phyloP scores from a whole-genome alignment of 1,284 basidiomycete genomes.

The Heterobasidion irregulare region DNA sequence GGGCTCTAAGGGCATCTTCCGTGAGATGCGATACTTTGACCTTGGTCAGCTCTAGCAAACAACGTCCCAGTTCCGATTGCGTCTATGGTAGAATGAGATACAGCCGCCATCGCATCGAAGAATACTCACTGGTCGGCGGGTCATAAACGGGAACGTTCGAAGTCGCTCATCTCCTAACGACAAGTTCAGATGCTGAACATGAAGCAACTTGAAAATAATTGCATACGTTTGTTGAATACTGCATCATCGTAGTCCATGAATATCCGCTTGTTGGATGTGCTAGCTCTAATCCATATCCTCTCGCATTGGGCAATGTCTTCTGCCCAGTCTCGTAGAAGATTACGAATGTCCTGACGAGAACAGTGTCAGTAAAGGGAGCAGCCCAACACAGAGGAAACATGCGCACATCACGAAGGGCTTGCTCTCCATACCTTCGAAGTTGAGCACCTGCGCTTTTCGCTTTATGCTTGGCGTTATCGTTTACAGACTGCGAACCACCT shows the following conservation, averaged over 20 bases:
- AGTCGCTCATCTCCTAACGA: conserved; percentile 61
- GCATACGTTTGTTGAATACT: conserved; percentile 43
- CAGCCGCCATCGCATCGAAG: neutral
- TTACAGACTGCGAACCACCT: conserved; percentile 89
- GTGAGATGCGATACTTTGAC: conserved; percentile 85
- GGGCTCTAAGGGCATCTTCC: conserved; percentile 74
- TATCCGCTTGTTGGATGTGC: conserved; percentile 75
- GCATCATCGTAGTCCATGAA: conserved; percentile 83
- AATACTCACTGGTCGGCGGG: conserved; percentile 76
- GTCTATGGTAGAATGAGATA: conserved; percentile 43
- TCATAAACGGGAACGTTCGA: conserved; percentile 89
- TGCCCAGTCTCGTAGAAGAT: conserved; percentile 73
- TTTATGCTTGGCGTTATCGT: conserved; percentile 89
- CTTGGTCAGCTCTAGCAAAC: conserved; percentile 81
- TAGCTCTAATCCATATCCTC: conserved; percentile 85
- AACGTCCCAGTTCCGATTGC: conserved; percentile 83
- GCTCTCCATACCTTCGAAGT: conserved; percentile 93
- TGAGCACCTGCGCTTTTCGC: conserved; percentile 95
- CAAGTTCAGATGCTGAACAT: neutral
- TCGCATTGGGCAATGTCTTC: conserved; percentile 80
- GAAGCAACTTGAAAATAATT: neutral
- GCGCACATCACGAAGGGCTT: conserved; percentile 81
- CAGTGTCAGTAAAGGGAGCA: no score
- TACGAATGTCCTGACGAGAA: conserved; percentile 71
- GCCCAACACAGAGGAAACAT: no score